A percentile compares a stretch with the other conserved stretches of the same genome.
Conservation (phyloP, 2,329 filamentous ascomycete genomes). For the Tolypocladium guangdongense region DNA sequence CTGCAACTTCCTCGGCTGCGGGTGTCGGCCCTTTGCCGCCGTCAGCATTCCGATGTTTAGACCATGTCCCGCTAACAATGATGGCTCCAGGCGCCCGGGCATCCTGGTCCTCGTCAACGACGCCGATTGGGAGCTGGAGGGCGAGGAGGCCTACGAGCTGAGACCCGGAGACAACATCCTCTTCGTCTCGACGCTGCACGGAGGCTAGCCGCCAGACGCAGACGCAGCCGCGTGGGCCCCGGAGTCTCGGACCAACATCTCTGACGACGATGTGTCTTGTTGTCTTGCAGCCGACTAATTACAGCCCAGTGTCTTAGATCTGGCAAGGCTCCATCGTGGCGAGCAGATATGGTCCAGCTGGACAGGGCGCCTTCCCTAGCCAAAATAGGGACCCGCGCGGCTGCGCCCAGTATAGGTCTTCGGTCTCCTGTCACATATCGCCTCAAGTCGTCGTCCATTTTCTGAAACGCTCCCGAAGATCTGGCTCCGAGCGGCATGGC, state of each 20-base stretch:
- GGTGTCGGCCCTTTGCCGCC: not conserved
- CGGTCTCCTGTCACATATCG: not conserved
- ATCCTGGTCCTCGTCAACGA: slow-evolving; percentile 97
- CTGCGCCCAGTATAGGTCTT: not conserved
- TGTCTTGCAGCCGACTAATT: not conserved
- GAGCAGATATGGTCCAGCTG: not conserved
- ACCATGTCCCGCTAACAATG: slow-evolving; percentile 11
- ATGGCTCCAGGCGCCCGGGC: slow-evolving; percentile 63
- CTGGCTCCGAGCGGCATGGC: not conserved
- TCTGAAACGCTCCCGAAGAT: not conserved
- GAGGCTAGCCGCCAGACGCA: slow-evolving; percentile 49
- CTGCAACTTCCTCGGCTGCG: not conserved
- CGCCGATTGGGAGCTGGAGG: slow-evolving; percentile 95
- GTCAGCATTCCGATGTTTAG: not conserved
- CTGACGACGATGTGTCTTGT: not conserved
- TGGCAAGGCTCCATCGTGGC: not conserved
- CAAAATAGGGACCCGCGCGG: not conserved
- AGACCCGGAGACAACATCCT: slow-evolving; percentile 76
- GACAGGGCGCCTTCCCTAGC: not conserved
- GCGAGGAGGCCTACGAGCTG: slow-evolving; percentile 81
- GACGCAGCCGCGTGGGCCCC: not conserved
- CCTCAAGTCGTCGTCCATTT: not conserved
- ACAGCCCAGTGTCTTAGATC: not conserved
- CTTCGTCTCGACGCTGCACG: slow-evolving; percentile 94
- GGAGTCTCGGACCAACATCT: not conserved